Evolutionary conservation across 2,329 filamentous ascomycete species (phyloP).

Genomic region (Lachnellula suecica): DNA sequence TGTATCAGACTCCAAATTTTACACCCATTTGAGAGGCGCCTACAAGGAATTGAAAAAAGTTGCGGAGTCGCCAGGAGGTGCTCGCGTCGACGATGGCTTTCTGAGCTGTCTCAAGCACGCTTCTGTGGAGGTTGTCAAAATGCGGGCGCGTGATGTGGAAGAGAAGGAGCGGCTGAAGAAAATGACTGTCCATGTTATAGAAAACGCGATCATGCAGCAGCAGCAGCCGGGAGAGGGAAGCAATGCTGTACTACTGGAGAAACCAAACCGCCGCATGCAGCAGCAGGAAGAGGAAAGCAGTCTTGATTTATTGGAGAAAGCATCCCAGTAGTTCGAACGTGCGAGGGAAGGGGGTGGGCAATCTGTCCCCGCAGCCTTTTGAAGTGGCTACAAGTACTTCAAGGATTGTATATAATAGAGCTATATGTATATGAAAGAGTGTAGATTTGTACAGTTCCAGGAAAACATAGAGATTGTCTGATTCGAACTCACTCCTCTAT

Average conservation of each 20-base stretch:
- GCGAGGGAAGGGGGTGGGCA: no score
- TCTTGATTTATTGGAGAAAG: no score
- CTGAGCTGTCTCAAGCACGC: slow-evolving; percentile 11
- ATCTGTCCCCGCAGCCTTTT: no score
- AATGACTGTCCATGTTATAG: slow-evolving; percentile 26
- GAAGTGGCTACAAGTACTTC: no score
- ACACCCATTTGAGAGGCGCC: slow-evolving; percentile 17
- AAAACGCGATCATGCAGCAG: slow-evolving; percentile 21
- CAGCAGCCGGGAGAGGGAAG: not conserved
- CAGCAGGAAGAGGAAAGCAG: not conserved
- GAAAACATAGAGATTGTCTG: no score
- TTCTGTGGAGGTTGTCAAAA: not conserved
- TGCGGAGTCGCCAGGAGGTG: not conserved
- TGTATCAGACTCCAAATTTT: slow-evolving; percentile 23
- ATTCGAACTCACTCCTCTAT: no score
- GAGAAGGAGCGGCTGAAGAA: slow-evolving; percentile 14
- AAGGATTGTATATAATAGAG: no score
- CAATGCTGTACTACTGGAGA: not conserved
- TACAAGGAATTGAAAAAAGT: slow-evolving; percentile 6
- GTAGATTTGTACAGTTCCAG: no score
- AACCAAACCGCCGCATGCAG: not conserved
- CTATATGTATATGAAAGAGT: no score
- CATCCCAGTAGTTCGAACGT: no score
- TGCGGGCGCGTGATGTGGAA: slow-evolving; percentile 7
- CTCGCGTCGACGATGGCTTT: slow-evolving; percentile 13